phyloP scores from a whole-genome alignment of 441 rosid species.

The Pelargonium fulgidum region DNA sequence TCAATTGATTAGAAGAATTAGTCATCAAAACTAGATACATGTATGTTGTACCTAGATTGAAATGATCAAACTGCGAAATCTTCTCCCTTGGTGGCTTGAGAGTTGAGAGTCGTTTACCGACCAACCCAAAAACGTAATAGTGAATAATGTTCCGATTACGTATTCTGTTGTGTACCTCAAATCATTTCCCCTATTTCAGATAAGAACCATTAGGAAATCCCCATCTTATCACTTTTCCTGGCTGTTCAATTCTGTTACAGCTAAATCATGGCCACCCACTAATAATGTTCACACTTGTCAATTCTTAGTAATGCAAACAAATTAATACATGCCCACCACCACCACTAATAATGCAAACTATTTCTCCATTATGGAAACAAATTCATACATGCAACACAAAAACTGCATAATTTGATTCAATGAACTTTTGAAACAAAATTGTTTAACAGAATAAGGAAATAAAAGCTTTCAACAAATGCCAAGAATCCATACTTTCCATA shows the following conservation, averaged over 20 bases:
- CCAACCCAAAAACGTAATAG: too few species aligned
- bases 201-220: background rate
- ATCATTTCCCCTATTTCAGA: background rate
- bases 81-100: too few species aligned
- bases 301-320: background rate
- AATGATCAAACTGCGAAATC: too few species aligned
- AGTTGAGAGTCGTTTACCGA: too few species aligned
- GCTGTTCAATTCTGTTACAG: background rate
- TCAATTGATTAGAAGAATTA: too few species aligned
- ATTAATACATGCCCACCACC: background rate
- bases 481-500: background rate
- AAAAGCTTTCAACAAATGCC: background rate
- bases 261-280: background rate
- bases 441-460: background rate
- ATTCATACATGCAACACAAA: background rate
- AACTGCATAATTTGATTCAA: background rate
- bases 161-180: too few species aligned
- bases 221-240: background rate
- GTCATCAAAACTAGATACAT: too few species aligned
- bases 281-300: slow-evolving; percentile 4
- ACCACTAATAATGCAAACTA: slow-evolving; percentile 3
- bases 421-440: background rate
- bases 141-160: too few species aligned
- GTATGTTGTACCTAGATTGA: too few species aligned
- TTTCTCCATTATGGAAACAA: background rate